Evolutionary conservation across 768 basidiomycete genomes (phyloP).

Genomic region (Filobasidium wieringae): DNA sequence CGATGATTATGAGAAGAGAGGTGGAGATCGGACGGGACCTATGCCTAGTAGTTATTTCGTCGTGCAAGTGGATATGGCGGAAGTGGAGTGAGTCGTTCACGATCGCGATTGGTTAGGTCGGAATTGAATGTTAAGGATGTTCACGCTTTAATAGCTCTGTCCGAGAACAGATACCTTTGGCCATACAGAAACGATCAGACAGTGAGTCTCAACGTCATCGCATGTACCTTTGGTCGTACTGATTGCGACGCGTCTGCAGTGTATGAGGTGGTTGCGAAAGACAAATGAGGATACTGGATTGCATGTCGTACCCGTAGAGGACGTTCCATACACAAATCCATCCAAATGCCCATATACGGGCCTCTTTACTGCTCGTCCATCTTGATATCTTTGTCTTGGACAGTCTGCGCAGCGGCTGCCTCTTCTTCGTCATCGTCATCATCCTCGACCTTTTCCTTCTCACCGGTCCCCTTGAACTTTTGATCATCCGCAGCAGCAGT

Average conservation of each 20-base stretch:
- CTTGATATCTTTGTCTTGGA: neutral
- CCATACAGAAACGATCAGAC: conserved; percentile 27
- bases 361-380: neutral
- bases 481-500: conserved; percentile 33
- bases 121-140: neutral
- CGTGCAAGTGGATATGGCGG: conserved; percentile 21
- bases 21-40: conserved; percentile 7
- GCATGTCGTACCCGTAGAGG: too few relatives aligned
- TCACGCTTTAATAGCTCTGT: conserved; percentile 12
- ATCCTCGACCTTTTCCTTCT: neutral
- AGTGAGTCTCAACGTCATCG: conserved; percentile 2
- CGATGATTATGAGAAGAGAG: conserved; percentile 21
- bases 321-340: too few relatives aligned
- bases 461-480: conserved; percentile 18
- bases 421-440: neutral
- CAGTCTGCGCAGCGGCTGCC: too few relatives aligned
- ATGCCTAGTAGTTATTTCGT: conserved; percentile 23
- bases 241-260: too few relatives aligned
- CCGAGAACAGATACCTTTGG: conserved; percentile 27
- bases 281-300: too few relatives aligned
- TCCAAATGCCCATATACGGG: too few relatives aligned
- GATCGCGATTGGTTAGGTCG: neutral
- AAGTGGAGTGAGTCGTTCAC: conserved; percentile 18
- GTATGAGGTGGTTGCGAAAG: too few relatives aligned
- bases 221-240: too few relatives aligned